These are phyloP conservation scores for Brassica cretica DNA, from an alignment of 345 rosid genomes.

Conservation along the genomic window DNA sequence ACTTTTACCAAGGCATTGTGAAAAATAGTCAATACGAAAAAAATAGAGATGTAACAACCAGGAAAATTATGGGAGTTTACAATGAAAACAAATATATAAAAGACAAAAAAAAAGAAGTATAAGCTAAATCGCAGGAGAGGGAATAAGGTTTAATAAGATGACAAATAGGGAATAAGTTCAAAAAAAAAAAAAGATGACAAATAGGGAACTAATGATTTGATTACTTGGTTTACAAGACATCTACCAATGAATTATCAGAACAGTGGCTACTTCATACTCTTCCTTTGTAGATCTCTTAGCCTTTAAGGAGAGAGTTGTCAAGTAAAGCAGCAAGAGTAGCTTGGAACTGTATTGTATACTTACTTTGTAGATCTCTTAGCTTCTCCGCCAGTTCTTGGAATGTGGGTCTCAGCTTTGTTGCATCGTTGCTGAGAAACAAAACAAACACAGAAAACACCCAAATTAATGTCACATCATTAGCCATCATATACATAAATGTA, in stretches of 20 bases:
- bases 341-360: conserved; percentile 52
- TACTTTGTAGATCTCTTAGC: conserved; percentile 75
- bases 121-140: too few species aligned
- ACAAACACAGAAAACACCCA: not conserved
- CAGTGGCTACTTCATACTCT: conserved; percentile 86
- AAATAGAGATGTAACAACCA: too few species aligned
- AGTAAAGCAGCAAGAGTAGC: conserved; percentile 51
- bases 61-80: too few species aligned
- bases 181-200: too few species aligned
- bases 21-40: too few species aligned
- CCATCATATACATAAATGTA: too few species aligned
- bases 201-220: not conserved
- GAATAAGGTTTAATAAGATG: not conserved
- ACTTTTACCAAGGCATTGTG: too few species aligned
- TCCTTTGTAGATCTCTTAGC: not conserved
- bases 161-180: not conserved
- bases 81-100: too few species aligned
- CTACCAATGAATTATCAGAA: conserved; percentile 98
- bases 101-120: too few species aligned
- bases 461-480: not conserved
- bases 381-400: conserved; percentile 85
- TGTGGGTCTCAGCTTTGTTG: conserved; percentile 66
- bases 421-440: conserved; percentile 58
- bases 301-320: conserved; percentile 44
- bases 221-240: conserved; percentile 93